A percentile compares a stretch with the other conserved stretches of the same genome.
phyloP scores from a whole-genome alignment of 306 rosid species.

The apple (Malus domestica) region ASM211411v1 NC_041803.1:30006501-30007000 shows the following conservation, averaged over 20 bases:
- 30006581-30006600: too few relatives aligned
- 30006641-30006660: neutral
- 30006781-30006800: neutral
- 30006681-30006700: conserved; percentile 6
- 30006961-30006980: too few relatives aligned
- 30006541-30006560: neutral
- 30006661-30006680: conserved; percentile 5
- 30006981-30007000: too few relatives aligned
- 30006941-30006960: too few relatives aligned
- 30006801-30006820: neutral
- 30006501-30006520: neutral
- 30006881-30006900: neutral
- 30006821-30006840: too few relatives aligned
- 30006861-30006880: neutral
- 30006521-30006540: neutral
- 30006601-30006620: too few relatives aligned
- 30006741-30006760: neutral
- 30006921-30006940: neutral
- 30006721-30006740: conserved; percentile 1
- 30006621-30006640: too few relatives aligned
- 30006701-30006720: neutral
- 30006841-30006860: too few relatives aligned
- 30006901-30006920: neutral
- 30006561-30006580: neutral
- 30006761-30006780: neutral